Percentiles rank a stretch among this genome's conserved stretches.
phyloP scores from a whole-genome alignment of 768 basidiomycete species.

The Lactarius akahatsu region DNA sequence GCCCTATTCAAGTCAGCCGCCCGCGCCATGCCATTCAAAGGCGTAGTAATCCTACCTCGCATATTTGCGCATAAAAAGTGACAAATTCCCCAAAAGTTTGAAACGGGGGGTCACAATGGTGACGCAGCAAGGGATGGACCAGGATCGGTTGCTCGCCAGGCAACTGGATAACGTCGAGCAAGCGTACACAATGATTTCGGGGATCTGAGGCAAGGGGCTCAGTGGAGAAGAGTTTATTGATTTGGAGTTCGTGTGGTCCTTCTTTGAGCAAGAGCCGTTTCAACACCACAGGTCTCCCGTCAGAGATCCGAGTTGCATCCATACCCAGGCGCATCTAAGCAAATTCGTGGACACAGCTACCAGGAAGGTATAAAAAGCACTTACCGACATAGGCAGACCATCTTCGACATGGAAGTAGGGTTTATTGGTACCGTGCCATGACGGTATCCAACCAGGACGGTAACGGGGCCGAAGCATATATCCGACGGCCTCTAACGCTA shows the following conservation, averaged over 20 bases:
- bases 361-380: not conserved
- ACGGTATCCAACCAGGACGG: conserved; percentile 8
- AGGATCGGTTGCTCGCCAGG: conserved; percentile 17
- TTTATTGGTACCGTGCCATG: conserved; percentile 8
- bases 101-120: conserved; percentile 32
- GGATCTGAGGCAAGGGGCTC: not conserved
- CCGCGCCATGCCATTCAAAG: conserved; percentile 24
- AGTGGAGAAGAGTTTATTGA: not conserved
- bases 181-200: conserved; percentile 7
- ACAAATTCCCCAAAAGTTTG: conserved; percentile 30
- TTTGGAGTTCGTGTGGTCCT: not conserved
- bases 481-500: not conserved
- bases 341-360: too few species aligned
- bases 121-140: conserved; percentile 34
- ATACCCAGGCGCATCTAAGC: not conserved
- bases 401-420: not conserved
- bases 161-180: not conserved
- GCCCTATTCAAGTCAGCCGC: conserved; percentile 20
- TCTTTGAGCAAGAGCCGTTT: not conserved
- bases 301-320: not conserved
- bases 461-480: conserved; percentile 16
- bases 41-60: conserved; percentile 26
- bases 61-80: conserved; percentile 30
- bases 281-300: conserved; percentile 3
- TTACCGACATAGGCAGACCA: not conserved